phyloP scores from a whole-genome alignment of 805 yeast species.

The Allodekkera sacchari region DNA sequence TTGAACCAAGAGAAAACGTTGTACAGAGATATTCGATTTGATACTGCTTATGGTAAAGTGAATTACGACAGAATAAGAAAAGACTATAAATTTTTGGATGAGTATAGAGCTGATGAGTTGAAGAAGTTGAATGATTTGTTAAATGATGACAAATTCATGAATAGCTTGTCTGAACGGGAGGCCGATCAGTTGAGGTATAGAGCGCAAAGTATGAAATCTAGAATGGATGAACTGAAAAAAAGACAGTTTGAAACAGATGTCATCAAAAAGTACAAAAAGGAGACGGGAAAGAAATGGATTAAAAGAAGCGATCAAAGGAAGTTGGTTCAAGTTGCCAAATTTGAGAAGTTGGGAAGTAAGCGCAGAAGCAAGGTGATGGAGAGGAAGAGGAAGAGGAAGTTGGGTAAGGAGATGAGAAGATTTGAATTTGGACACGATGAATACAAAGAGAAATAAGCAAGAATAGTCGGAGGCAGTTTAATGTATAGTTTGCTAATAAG shows the following conservation, averaged over 20 bases:
- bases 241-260: constrained; percentile 69
- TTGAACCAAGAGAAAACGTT: constrained; percentile 26
- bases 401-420: constrained; percentile 68
- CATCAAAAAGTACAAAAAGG: constrained; percentile 47
- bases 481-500: constrained; percentile 1
- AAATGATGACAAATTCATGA: constrained; percentile 42
- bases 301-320: constrained; percentile 66
- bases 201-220: constrained; percentile 58
- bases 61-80: constrained; percentile 59
- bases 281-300: constrained; percentile 49
- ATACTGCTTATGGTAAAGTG: constrained; percentile 80
- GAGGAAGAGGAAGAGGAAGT: constrained; percentile 77
- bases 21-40: constrained; percentile 76
- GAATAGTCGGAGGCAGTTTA: background rate
- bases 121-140: constrained; percentile 46
- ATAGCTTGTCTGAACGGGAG: constrained; percentile 35
- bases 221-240: constrained; percentile 59
- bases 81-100: constrained; percentile 80
- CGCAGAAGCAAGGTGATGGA: constrained; percentile 80
- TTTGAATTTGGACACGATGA: constrained; percentile 25
- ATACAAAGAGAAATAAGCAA: constrained; percentile 4
- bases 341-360: constrained; percentile 59
- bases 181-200: constrained; percentile 43
- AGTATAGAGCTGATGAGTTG: constrained; percentile 72
- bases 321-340: constrained; percentile 69